phyloP scores from a whole-genome alignment of 2,329 filamentous ascomycete genomes.

The Apiospora kogelbergensis region DNA sequence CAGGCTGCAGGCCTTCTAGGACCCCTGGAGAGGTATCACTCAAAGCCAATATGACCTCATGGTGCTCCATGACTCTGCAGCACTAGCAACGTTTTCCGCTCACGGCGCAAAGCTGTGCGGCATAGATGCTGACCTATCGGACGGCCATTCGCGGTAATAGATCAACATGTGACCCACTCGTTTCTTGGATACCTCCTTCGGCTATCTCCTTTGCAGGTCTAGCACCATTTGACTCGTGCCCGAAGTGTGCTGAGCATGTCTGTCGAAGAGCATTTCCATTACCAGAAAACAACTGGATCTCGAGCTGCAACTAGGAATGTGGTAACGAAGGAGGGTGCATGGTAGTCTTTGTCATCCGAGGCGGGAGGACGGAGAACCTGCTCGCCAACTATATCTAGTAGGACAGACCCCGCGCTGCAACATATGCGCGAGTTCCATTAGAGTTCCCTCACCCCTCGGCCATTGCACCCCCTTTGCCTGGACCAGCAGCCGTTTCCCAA shows the following conservation, averaged over 20 bases:
- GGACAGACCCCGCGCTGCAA: conserved; percentile 1
- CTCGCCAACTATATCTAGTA: neutral
- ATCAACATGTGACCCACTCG: conserved; percentile 1
- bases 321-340: neutral
- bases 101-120: neutral
- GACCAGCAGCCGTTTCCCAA: neutral
- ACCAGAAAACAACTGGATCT: conserved; percentile 1
- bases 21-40: neutral
- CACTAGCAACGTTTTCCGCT: conserved; percentile 5
- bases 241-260: neutral
- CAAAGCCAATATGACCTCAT: conserved; percentile 7
- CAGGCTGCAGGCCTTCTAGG: neutral
- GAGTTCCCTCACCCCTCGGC: neutral
- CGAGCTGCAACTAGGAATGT: neutral
- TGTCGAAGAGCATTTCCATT: neutral
- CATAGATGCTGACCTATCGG: conserved; percentile 3
- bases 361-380: neutral
- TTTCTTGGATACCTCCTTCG: conserved; percentile 7
- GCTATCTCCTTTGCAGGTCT: conserved; percentile 5
- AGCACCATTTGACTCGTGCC: neutral
- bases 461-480: neutral
- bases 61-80: neutral
- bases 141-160: neutral
- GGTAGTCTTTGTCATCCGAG: neutral
- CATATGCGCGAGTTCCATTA: neutral